Base-by-base conservation (phyloP, 352 stramenopile species). In the Detonula confervacea region DNA sequence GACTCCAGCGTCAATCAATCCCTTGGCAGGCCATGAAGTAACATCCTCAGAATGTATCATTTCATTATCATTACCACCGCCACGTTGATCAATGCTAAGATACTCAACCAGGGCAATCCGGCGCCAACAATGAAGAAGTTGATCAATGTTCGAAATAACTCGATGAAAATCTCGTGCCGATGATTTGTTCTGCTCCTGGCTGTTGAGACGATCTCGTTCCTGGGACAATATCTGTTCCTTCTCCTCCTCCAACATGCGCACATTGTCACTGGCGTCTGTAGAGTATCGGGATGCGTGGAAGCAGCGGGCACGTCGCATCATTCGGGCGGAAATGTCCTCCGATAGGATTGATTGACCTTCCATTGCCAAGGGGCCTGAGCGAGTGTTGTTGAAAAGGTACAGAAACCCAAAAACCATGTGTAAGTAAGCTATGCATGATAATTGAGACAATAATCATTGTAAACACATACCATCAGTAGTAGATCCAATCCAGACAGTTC, bases 101-200 rank as follows among this genome's bases (percentile, higher is more conserved):
- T 76, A 37, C 81, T 93, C 86, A 6, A 92, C 80, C 39, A 87
- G 60, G 24, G 86, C 73, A 57, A 92, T 89, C 88, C 88, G 92
- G 18, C 69, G 77, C 88, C 88, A 93, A 12, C 88, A 65, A 22
- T 74, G 65, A 1, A 91, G 24, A 18, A 93, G 64, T 35, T 78
- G 68, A 5, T 83, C 55, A 16, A 76, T 72, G 47, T 83, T 72
- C 12, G 60, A 39, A 9, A 76, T 33, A 12, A n/a, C 30, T 49
- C 61, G 39, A 35, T 51, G 18, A 49, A 79, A 85, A 51, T 69
- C 49, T 39, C 22, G 18, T 30, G 44, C 55, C 37, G 60, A 55
- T 51, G 51, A 20, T 52, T 71, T 2, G 22, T 54, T 18, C 20
- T 42, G 27, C 49, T 69, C 18, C n/a, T 46, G 30, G 44, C 63